A percentile compares a stretch with the other conserved stretches of the same genome.
phyloP scores from a whole-genome alignment of 257 asterid species.

The Gardenia jasminoides region DNA sequence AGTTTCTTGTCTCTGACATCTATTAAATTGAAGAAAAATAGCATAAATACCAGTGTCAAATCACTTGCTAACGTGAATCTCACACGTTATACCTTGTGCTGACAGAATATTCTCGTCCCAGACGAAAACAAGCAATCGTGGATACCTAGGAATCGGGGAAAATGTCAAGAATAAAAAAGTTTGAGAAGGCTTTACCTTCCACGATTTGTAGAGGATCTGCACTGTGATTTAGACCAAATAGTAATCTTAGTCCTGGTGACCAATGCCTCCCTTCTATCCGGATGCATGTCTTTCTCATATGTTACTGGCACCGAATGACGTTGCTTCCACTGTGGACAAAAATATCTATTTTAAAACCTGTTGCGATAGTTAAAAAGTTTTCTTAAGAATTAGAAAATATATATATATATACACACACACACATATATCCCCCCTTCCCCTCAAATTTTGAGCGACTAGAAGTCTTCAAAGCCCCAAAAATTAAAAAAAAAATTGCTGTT shows the following conservation, averaged over 20 bases:
- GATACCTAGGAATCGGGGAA: not conserved
- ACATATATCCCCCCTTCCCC: too few relatives aligned
- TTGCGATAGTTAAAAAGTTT: not conserved
- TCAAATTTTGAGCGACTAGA: too few relatives aligned
- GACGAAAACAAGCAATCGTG: not conserved
- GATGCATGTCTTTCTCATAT: not conserved
- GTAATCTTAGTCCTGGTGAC: not conserved
- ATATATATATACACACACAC: too few relatives aligned
- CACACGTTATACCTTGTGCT: constrained; percentile 30
- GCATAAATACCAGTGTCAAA: not conserved
- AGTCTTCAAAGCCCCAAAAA: too few relatives aligned
- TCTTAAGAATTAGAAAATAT: too few relatives aligned
- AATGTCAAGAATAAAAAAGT: too few relatives aligned
- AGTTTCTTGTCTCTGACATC: too few relatives aligned
- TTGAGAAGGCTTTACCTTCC: not conserved
- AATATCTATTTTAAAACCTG: not conserved
- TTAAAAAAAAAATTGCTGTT: too few relatives aligned
- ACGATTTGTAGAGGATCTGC: not conserved
- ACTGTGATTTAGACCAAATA: not conserved
- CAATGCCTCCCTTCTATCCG: not conserved
- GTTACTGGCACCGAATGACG: not conserved
- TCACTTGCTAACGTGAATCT: not conserved
- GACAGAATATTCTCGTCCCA: constrained; percentile 38
- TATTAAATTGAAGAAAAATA: not conserved
- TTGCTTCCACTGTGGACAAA: not conserved